Evolutionary conservation across 1,284 basidiomycete species (phyloP).

Genomic region (Somion occarium): DNA sequence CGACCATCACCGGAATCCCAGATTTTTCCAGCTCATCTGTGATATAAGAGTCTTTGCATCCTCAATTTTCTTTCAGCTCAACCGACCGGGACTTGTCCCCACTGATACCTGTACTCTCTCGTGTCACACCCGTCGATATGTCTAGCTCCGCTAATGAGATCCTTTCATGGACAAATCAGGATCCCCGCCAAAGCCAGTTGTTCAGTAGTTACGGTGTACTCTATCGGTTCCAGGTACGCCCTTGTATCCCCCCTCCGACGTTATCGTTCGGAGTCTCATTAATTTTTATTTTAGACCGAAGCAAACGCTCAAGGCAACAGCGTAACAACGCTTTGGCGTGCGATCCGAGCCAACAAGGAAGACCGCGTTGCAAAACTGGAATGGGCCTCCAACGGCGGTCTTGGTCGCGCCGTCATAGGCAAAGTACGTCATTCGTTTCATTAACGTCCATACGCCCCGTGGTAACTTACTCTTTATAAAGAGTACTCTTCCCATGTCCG

Average conservation of each 20-base stretch:
- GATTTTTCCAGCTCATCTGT: constrained; percentile 26
- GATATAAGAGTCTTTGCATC: constrained; percentile 31
- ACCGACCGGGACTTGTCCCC: constrained; percentile 13
- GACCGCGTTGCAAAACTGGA: constrained; percentile 82
- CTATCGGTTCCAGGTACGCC: constrained; percentile 72
- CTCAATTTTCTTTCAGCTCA: constrained; percentile 24
- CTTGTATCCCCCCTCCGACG: constrained; percentile 6
- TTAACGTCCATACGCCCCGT: neutral
- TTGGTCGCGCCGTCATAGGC: constrained; percentile 77
- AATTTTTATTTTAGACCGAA: constrained; percentile 45
- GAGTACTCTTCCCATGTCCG: constrained; percentile 75
- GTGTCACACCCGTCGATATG: constrained; percentile 33
- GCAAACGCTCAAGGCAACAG: constrained; percentile 57
- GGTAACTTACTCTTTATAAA: constrained; percentile 25
- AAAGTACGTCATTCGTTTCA: constrained; percentile 45
- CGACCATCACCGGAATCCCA: constrained; percentile 46
- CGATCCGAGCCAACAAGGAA: constrained; percentile 75
- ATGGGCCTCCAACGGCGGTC: constrained; percentile 73
- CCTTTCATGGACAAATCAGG: constrained; percentile 80
- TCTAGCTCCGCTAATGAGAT: constrained; percentile 57
- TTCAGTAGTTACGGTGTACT: constrained; percentile 76
- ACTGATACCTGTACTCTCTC: constrained; percentile 14
- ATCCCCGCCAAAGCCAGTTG: constrained; percentile 74
- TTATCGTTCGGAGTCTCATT: constrained; percentile 12
- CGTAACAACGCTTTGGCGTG: constrained; percentile 70